Evolutionary conservation across 768 basidiomycete genomes (phyloP), one percentile per base, ranked within the genome.

Genomic region (Trametes elegans): DNA sequence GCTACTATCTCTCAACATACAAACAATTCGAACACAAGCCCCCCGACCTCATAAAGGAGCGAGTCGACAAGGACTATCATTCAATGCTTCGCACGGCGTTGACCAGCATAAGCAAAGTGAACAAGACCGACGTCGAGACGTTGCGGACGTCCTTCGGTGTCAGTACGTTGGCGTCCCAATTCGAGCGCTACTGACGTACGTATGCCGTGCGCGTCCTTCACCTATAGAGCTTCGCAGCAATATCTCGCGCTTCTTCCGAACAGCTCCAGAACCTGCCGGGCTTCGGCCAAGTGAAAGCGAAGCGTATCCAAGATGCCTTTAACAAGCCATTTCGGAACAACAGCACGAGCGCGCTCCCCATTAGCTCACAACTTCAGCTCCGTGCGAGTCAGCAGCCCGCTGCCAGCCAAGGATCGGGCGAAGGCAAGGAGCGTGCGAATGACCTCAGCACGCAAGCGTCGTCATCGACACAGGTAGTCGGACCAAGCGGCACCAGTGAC

Each of bases 81-180:
- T 84, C 93, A 7, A 79, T 93, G 64, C 70, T 98, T 13, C 88
- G 89, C 52, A 82, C 83, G 18, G 81, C 90, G 1, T 76, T 99
- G 24, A 98, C 96, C 1, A 84, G 83, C 60, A 90, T 98, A 64
- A 88, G 82, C 66, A 93, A 90, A 62, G 92, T 99, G 58, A 98
- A 98, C 73, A 97, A 96, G 76, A 98, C 96, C 3, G 97, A 99
- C 64, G 93, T 95, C 1, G 85, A 92, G 71, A 98, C 96, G 3
- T 75, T 99, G 36, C 82, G 90, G 19, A 87, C 87, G 2, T 88
- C 92, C n/a, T 87, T 95, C 62, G 95, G 94, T 31, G 96, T 98
- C 73, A 53, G 87, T 77, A 27, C 4, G n/a, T 18, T n/a, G n/a
- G n/a, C 38, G 28, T 11, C 41, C 31, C 21, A 27, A 13, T 36